phyloP scores from a whole-genome alignment of 805 yeast genomes.

The Cyberlindnera bimundalis region DNA sequence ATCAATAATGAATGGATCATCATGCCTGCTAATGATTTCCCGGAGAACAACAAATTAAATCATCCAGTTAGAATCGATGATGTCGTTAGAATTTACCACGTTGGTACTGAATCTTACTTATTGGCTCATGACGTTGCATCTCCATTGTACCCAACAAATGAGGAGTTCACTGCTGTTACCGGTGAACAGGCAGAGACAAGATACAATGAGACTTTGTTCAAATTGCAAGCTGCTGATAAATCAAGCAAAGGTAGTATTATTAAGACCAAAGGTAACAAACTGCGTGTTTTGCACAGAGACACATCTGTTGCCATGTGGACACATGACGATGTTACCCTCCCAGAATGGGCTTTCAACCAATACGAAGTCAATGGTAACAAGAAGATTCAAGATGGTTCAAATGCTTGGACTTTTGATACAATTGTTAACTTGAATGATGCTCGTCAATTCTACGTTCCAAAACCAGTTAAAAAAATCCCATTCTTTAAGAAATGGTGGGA shows the following conservation, averaged over 20 bases:
- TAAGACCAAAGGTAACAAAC: constrained; percentile 65
- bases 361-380: constrained; percentile 96
- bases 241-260: constrained; percentile 46
- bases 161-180: constrained; percentile 79
- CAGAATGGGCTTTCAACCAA: constrained; percentile 93
- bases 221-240: constrained; percentile 58
- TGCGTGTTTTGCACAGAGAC: constrained; percentile 76
- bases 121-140: constrained; percentile 96
- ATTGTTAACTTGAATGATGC: constrained; percentile 62
- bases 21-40: constrained; percentile 53
- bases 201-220: constrained; percentile 75
- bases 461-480: constrained; percentile 56
- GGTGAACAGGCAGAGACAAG: constrained; percentile 54
- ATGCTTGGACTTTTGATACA: constrained; percentile 72
- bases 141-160: constrained; percentile 87
- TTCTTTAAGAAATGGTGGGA: constrained; percentile 89
- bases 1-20: constrained; percentile 83
- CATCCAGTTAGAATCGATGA: constrained; percentile 68
- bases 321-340: constrained; percentile 75
- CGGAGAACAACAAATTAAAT: constrained; percentile 36
- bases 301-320: constrained; percentile 95
- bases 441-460: constrained; percentile 64
- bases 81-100: constrained; percentile 73
- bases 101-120: constrained; percentile 72
- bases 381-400: constrained; percentile 61